These are phyloP conservation scores for Mortierella sp. DNA, from an alignment of 371 early-diverging fungal species.

Conservation along the genomic window DNA sequence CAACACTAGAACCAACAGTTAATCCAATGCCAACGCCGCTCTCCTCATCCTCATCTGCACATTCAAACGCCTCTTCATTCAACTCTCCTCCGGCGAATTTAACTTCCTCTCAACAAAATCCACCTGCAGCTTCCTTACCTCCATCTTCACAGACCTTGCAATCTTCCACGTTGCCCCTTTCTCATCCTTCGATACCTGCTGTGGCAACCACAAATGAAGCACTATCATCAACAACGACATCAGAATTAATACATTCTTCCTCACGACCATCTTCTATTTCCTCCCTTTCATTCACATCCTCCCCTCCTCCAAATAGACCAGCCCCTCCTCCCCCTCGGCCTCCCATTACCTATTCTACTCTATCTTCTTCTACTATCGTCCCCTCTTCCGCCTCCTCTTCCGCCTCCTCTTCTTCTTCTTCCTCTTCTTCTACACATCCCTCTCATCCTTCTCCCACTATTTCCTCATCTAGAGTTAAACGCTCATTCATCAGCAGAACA, in stretches of 20 bases:
- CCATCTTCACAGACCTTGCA: constrained; percentile 2
- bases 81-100: constrained; percentile 3
- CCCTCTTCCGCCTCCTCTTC: constrained; percentile 9
- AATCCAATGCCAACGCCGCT: neutral
- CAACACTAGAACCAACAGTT: constrained; percentile 4
- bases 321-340: constrained; percentile 27
- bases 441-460: constrained; percentile 8
- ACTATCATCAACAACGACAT: neutral
- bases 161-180: constrained; percentile 4
- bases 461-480: neutral
- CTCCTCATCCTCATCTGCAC: neutral
- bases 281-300: constrained; percentile 19
- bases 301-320: constrained; percentile 25
- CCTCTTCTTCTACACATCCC: constrained; percentile 4
- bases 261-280: constrained; percentile 10
- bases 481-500: neutral
- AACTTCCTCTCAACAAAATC: neutral
- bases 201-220: constrained; percentile 1
- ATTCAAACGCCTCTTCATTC: constrained; percentile 5
- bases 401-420: constrained; percentile 6
- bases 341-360: neutral
- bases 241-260: neutral
- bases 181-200: neutral
- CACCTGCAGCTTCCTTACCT: constrained; percentile 4
- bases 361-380: neutral